A percentile compares a stretch with the other conserved stretches of the same genome.
Conservation (phyloP, 2,329 filamentous ascomycete species). For the Juglanconis sp. region DNA sequence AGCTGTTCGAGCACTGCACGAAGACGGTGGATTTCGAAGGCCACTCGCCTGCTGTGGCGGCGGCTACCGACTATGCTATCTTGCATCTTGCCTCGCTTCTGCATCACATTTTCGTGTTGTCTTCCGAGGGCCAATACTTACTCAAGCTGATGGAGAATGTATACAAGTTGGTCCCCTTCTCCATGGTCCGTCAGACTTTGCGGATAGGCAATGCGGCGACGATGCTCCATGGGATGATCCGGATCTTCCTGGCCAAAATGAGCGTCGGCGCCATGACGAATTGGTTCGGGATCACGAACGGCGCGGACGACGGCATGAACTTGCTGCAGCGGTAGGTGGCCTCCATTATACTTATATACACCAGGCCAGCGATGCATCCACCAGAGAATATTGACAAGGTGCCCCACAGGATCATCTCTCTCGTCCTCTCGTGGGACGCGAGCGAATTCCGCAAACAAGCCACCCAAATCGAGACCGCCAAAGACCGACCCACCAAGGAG, state of each 20-base stretch:
- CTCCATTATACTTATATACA: too few relatives aligned
- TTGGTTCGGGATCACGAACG: slow-evolving; percentile 71
- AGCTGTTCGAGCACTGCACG: slow-evolving; percentile 59
- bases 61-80: slow-evolving; percentile 63
- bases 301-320: slow-evolving; percentile 76
- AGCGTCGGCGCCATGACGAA: slow-evolving; percentile 73
- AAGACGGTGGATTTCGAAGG: slow-evolving; percentile 61
- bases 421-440: slow-evolving; percentile 70
- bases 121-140: slow-evolving; percentile 72
- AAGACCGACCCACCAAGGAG: slow-evolving; percentile 55
- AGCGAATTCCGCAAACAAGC: slow-evolving; percentile 64
- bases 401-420: slow-evolving; percentile 62
- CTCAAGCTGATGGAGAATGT: slow-evolving; percentile 68
- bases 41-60: slow-evolving; percentile 60
- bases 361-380: too few relatives aligned
- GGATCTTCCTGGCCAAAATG: slow-evolving; percentile 72
- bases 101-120: slow-evolving; percentile 70
- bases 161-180: slow-evolving; percentile 69
- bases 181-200: slow-evolving; percentile 68
- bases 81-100: slow-evolving; percentile 72
- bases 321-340: slow-evolving; percentile 57
- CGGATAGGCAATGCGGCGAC: slow-evolving; percentile 75
- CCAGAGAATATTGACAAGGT: slow-evolving; percentile 10
- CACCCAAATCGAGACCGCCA: slow-evolving; percentile 62
- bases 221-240: slow-evolving; percentile 75